These are phyloP conservation scores for Rhodomyrtus tomentosa DNA, from an alignment of 345 rosid genomes.

Conservation along the genomic window DNA sequence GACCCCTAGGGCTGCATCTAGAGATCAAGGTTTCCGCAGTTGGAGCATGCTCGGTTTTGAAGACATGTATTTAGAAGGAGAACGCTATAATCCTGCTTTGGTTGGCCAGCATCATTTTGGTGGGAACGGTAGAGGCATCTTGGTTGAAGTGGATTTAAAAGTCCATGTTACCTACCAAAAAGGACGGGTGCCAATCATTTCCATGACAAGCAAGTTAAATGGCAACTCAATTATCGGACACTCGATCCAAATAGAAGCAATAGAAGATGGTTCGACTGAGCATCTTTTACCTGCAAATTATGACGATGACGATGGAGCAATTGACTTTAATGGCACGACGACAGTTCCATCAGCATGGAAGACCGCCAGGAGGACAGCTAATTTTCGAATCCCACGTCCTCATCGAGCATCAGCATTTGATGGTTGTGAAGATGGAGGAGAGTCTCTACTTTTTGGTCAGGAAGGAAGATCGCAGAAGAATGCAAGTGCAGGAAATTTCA, in stretches of 20 bases:
- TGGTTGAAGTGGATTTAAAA: constrained; percentile 79
- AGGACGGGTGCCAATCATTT: constrained; percentile 72
- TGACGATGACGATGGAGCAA: constrained; percentile 31
- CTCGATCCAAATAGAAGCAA: constrained; percentile 62
- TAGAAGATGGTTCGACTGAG: constrained; percentile 67
- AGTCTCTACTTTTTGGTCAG: constrained; percentile 18
- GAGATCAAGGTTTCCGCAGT: constrained; percentile 24
- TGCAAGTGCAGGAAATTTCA: constrained; percentile 16
- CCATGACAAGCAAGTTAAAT: constrained; percentile 66
- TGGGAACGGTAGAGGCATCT: constrained; percentile 31
- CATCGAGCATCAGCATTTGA: constrained; percentile 34
- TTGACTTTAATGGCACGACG: constrained; percentile 33
- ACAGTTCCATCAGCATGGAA: constrained; percentile 72
- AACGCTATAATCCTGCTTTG: constrained; percentile 28
- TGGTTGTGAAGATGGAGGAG: constrained; percentile 22
- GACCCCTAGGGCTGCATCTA: constrained; percentile 26
- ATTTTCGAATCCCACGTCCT: constrained; percentile 67
- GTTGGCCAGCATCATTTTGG: constrained; percentile 24
- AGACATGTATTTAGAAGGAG: constrained; percentile 39
- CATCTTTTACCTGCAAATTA: constrained; percentile 24
- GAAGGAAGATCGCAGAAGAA: constrained; percentile 36
- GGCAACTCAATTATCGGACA: constrained; percentile 94
- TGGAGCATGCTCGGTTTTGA: constrained; percentile 40
- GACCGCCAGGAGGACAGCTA: constrained; percentile 80
- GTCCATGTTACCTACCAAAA: constrained; percentile 76